Percentiles rank a stretch among this genome's conserved stretches.
These are phyloP conservation scores for Backusella mclennaniae DNA, from an alignment of 192 early-diverging fungal species.

Conservation along the genomic window DNA sequence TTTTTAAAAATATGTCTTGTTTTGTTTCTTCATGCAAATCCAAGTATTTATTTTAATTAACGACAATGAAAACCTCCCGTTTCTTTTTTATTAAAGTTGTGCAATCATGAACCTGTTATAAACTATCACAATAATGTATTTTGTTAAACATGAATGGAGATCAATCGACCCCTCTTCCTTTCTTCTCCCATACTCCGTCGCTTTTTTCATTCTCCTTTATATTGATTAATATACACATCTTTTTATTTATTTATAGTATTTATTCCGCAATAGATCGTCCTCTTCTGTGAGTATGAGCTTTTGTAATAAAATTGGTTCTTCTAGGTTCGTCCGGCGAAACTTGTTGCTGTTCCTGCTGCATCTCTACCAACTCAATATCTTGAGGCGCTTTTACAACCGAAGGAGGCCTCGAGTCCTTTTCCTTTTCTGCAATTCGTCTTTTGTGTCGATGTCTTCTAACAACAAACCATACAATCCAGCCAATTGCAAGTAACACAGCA, in stretches of 20 bases:
- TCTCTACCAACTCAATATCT: not conserved
- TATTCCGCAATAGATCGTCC: not conserved
- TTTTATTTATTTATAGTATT: not conserved
- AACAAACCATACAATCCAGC: constrained; percentile 18
- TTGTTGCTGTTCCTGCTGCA: not conserved
- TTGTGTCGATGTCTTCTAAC: not conserved
- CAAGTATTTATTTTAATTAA: not conserved
- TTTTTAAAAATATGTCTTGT: not conserved
- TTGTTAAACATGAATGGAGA: not conserved
- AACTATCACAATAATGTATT: not conserved
- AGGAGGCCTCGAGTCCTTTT: constrained; percentile 28
- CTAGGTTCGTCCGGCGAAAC: constrained; percentile 1
- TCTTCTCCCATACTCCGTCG: not conserved
- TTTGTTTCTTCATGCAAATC: not conserved
- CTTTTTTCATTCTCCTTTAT: not conserved
- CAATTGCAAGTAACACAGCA: constrained; percentile 26
- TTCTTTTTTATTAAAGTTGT: not conserved
- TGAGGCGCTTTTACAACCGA: constrained; percentile 8
- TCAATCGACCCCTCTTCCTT: not conserved
- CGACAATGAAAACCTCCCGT: not conserved
- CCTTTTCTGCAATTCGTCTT: constrained; percentile 6
- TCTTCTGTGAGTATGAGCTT: not conserved
- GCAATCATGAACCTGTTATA: not conserved
- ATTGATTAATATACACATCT: constrained; percentile 2
- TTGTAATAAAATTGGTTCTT: not conserved